Percentiles rank a stretch among this genome's conserved stretches.
Conservation (phyloP, 176 grass and related monocot genomes). For the Echinochloa phyllopogon region DNA sequence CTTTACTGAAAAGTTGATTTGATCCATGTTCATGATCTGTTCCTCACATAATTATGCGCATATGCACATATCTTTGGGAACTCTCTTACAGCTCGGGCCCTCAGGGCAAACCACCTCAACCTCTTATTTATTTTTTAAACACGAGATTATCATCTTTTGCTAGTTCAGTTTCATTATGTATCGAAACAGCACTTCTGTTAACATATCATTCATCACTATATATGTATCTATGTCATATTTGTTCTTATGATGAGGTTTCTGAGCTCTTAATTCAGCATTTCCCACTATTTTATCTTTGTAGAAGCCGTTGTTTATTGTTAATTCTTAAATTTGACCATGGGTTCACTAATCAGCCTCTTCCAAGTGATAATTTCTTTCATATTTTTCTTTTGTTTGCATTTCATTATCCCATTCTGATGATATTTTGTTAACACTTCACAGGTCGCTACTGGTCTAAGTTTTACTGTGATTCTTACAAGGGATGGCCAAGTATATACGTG, state of each 20-base stretch:
- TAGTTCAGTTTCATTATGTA: neutral
- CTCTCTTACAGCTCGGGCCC: neutral
- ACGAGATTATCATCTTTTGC: neutral
- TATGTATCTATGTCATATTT: neutral
- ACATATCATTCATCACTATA: neutral
- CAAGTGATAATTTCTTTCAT: constrained; percentile 4
- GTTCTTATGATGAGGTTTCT: neutral
- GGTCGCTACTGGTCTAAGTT: constrained; percentile 93
- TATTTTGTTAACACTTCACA: constrained; percentile 41
- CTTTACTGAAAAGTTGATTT: neutral
- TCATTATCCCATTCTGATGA: neutral
- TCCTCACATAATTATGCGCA: neutral
- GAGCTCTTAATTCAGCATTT: neutral
- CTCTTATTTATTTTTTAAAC: constrained; percentile 10
- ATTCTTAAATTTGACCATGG: neutral
- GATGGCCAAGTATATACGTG: constrained; percentile 79
- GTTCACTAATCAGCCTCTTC: constrained; percentile 1
- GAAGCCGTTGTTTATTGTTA: neutral
- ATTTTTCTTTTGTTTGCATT: constrained; percentile 25
- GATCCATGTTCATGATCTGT: constrained; percentile 12
- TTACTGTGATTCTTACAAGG: constrained; percentile 83
- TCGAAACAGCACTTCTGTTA: neutral
- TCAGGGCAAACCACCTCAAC: neutral
- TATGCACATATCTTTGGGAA: neutral
- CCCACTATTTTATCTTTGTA: neutral